Evolutionary conservation across 371 early-diverging fungal genomes (phyloP).

Genomic region (Mucor racemosus): DNA sequence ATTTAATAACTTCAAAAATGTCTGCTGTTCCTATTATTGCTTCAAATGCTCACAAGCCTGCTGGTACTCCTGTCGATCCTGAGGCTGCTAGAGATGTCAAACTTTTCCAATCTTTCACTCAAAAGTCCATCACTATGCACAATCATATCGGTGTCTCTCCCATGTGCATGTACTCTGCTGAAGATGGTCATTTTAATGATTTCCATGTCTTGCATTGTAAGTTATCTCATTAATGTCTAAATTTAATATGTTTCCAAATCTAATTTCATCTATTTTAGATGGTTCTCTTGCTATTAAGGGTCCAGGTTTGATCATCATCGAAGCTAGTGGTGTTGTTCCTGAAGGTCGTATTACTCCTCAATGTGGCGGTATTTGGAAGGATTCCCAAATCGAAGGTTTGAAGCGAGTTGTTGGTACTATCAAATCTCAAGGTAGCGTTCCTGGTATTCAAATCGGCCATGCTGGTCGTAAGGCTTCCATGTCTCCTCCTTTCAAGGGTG

Average conservation of each 20-base stretch:
- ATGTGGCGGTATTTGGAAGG: constrained; percentile 73
- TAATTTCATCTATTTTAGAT: neutral
- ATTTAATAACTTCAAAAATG: no score
- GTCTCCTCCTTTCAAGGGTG: constrained; percentile 61
- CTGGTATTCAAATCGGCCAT: constrained; percentile 82
- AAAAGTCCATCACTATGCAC: constrained; percentile 52
- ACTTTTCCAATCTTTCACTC: no score
- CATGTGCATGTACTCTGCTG: constrained; percentile 67
- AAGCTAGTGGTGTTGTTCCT: constrained; percentile 78
- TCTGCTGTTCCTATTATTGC: no score
- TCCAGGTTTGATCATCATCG: constrained; percentile 75
- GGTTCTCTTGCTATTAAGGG: constrained; percentile 75
- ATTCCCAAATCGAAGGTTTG: constrained; percentile 70
- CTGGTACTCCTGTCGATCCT: no score
- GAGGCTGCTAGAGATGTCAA: no score
- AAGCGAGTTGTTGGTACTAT: constrained; percentile 64
- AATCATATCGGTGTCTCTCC: constrained; percentile 84
- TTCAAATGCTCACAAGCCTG: no score
- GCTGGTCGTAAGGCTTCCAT: constrained; percentile 84
- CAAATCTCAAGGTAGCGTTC: constrained; percentile 63
- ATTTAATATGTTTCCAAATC: no score
- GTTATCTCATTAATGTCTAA: no score
- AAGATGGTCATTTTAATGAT: constrained; percentile 34
- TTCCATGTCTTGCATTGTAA: constrained; percentile 66
- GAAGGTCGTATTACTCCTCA: constrained; percentile 81